Conservation (phyloP, 1,139 yeast species). For the Schwanniomyces etchellsii region DNA sequence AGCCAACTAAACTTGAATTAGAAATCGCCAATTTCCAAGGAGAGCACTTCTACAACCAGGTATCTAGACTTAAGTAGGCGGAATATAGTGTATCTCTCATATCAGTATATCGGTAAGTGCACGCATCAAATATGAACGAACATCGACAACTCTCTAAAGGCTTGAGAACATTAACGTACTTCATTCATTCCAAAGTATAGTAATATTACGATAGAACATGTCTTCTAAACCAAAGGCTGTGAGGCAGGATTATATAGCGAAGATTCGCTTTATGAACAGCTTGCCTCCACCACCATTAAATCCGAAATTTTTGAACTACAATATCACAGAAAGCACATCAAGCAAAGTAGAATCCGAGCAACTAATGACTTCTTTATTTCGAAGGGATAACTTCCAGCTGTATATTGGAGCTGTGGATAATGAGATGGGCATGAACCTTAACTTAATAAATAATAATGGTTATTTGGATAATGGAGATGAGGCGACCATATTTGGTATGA, state of each 20-base stretch:
- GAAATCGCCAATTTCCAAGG: slow-evolving; percentile 31
- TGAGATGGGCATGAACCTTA: slow-evolving; percentile 72
- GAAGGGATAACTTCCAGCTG: slow-evolving; percentile 67
- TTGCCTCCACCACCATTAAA: slow-evolving; percentile 93
- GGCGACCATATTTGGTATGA: slow-evolving; percentile 25
- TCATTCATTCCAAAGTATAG: too few species aligned
- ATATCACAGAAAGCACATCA: slow-evolving; percentile 33
- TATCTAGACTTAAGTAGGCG: slow-evolving; percentile 12
- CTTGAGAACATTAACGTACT: too few species aligned
- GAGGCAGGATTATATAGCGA: slow-evolving; percentile 86
- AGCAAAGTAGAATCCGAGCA: slow-evolving; percentile 53
- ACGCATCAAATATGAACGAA: too few species aligned
- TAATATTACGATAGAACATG: too few species aligned
- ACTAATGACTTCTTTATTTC: slow-evolving; percentile 66
- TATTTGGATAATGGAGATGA: slow-evolving; percentile 61
- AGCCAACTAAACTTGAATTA: slow-evolving; percentile 27
- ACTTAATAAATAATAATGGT: slow-evolving; percentile 63
- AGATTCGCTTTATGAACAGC: slow-evolving; percentile 77
- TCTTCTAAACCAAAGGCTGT: slow-evolving; percentile 23
- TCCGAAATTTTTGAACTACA: slow-evolving; percentile 69
- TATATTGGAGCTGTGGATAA: slow-evolving; percentile 67
- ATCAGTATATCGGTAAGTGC: too few species aligned
- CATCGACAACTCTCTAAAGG: too few species aligned
- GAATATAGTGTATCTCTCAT: too few species aligned
- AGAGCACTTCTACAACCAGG: slow-evolving; percentile 21